Evolutionary conservation across 2,329 filamentous ascomycete genomes (phyloP), one percentile per base, ranked within the genome.

Genomic region (Pseudogymnoascus sp.): DNA sequence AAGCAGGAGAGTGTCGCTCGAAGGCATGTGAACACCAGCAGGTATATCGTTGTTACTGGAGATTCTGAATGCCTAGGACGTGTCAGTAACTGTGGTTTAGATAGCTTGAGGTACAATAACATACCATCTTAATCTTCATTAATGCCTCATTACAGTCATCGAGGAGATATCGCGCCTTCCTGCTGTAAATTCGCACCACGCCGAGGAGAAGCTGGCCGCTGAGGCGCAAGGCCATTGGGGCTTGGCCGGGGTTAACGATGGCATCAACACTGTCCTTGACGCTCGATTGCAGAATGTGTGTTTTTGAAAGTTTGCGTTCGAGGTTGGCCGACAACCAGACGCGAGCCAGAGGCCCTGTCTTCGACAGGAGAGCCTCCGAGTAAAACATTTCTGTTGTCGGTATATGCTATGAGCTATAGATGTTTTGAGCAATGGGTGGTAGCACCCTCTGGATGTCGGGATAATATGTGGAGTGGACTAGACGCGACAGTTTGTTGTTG

Each of bases 281-380:
- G 76, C 96, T 95, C 62, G 92, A 92, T 72, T 96, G 90, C 65
- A 99, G 74, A 66, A 97, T 94, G 70, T 96, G 91, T 64, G 90
- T 91, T 77, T 99, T 99, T 67, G 92, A 95, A 62, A 99, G 85
- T 78, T 97, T 99, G 79, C 92, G 91, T 82, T 97, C 94, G 65
- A 97, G 81, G 75, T 97, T 99, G 77, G 94, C 91, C 30, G 94
- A 96, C 63, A 97, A 83, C 94, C 94, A 99, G 77, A 97, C 92
- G 71, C 91, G 90, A 76, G 94, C 94, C 79, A 99, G 77, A 70
- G 94, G 92, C 79, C 94, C 94, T 68, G 90, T 96, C 85, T 96
- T 96, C 73, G 92, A 91, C 69, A 99, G 83, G 62, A 99, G 83
- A 60, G 90, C 91, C 79, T 96, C 91, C 59, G 94, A 96, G 75